These are phyloP conservation scores for Cucumis sativus DNA, from an alignment of 306 rosid genomes.

Conservation along the genomic window Cucumber_9930_V3 NC_026658.2:15269501-15270000, in stretches of 20 bases:
- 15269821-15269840: neutral
- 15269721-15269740: constrained; percentile 3
- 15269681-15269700: constrained; percentile 1
- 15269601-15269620: neutral
- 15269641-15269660: constrained; percentile 1
- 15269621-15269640: neutral
- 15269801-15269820: neutral
- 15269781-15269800: neutral
- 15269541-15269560: neutral
- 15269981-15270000: constrained; percentile 79
- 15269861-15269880: neutral
- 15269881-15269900: constrained; percentile 32
- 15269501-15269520: too few species aligned
- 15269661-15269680: neutral
- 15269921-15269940: constrained; percentile 85
- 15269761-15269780: neutral
- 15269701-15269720: neutral
- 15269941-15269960: constrained; percentile 77
- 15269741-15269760: neutral
- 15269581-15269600: neutral
- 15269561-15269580: neutral
- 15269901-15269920: constrained; percentile 98
- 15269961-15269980: constrained; percentile 75
- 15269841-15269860: neutral
- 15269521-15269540: too few species aligned